These are phyloP conservation scores for Ustilago sp. DNA, from an alignment of 1,284 basidiomycete species.

Conservation along the genomic window DNA sequence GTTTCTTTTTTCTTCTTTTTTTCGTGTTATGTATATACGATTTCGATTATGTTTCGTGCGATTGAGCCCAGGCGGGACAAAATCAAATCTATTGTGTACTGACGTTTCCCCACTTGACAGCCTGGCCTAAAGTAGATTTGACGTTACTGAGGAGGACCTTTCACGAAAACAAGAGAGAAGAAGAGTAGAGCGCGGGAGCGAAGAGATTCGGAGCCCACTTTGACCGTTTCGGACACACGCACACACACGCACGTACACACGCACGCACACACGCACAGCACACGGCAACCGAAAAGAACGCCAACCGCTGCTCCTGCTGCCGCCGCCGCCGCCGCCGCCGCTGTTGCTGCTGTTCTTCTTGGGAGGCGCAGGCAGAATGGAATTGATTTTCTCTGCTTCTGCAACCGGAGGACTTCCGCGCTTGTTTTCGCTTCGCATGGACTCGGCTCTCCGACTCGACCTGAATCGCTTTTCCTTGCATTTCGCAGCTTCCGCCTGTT, in stretches of 20 bases:
- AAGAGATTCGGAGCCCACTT: not conserved
- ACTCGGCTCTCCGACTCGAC: not conserved
- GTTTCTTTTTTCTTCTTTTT: too few species aligned
- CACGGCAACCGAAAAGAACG: conserved; percentile 1
- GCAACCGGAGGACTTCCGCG: not conserved
- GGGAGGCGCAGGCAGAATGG: not conserved
- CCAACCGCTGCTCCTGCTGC: not conserved
- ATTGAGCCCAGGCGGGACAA: too few species aligned
- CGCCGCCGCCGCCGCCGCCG: too few species aligned
- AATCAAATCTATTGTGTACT: not conserved
- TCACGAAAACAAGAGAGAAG: not conserved
- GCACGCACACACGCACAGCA: conserved; percentile 5
- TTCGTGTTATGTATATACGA: too few species aligned
- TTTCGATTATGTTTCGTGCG: too few species aligned
- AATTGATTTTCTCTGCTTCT: conserved; percentile 1
- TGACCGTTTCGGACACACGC: not conserved
- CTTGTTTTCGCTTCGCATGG: not conserved
- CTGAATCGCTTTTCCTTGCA: not conserved
- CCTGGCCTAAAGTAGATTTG: not conserved
- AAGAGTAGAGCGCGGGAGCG: not conserved
- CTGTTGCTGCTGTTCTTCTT: not conserved
- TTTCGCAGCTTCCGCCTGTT: not conserved
- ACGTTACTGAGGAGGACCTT: not conserved
- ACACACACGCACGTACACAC: conserved; percentile 1
- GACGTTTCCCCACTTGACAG: not conserved